Evolutionary conservation across 495 filamentous ascomycete genomes (phyloP), one percentile per base, ranked within the genome.

Genomic region (Corynascus novoguineensis): DNA sequence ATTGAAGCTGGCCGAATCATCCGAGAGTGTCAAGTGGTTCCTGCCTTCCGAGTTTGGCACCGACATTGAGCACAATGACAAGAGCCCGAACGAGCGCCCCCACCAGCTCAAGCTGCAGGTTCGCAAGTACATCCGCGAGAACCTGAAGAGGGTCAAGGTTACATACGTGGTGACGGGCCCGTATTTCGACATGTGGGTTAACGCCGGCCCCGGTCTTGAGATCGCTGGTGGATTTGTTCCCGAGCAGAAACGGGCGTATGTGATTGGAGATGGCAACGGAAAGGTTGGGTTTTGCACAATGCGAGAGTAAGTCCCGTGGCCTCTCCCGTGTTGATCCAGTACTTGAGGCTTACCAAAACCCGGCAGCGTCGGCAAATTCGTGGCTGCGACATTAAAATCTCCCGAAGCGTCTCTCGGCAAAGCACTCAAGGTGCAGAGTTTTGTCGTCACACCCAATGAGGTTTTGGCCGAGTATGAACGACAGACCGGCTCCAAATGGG

Each of bases 31-130:
- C 19, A 76, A 81, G 57, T 82, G 82, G 73, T 88, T 89, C 70
- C 77, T 87, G 58, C 85, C 86, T 5, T 86, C 82, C 19, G 86
- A 89, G 64, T 89, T 85, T 62, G 86, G 86, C 55, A 90, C 86
- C 0, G 86, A 89, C 55, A 84, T 89, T 59, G 84, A 85, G 64
- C 85, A 88, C 61, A 71, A 76, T 19, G 61, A 60, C 9, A 72
- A 76, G 34, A 86, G 83, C 51, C 76, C 75, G 22, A 47, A 69
- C 31, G 86, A 88, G 68, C 80, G 78, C 62, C 84, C 86, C 0
- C 86, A 90, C 58, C 86, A 88, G 68, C 70, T 78, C 61, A 89
- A 90, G 67, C 76, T 88, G 40, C 79, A 78, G 41, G 82, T 88
- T 35, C 76, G 86, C 32, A 80, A 77, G 24, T 79, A 79, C 44